Evolutionary conservation across 352 stramenopile genomes (phyloP), one percentile per base, ranked within the genome.

Genomic region (Phytopythium ostracodes): DNA sequence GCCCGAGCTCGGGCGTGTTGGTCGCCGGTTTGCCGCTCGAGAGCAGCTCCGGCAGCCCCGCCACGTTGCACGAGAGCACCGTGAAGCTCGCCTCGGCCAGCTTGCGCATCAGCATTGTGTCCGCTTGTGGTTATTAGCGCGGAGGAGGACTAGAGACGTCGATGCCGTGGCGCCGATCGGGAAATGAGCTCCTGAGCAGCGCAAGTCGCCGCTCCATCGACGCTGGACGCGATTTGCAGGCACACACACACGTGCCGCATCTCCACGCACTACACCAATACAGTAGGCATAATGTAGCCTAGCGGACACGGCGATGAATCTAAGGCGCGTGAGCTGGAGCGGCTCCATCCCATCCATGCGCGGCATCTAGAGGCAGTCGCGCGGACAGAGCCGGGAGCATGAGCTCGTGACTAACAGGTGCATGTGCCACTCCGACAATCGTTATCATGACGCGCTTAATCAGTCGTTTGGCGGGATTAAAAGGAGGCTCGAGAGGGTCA

Each of bases 1-100:
- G 76, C 18, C 68, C 75, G 35, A 84, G 76, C 63, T 84, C 73
- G 29, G 74, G 64, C 47, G 73, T 78, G 62, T 84, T 81, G 20
- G 58, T 53, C 15, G 66, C 61, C 33, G 76, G 73, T 50, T 81
- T 62, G 55, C 76, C 74, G 44, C 76, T 84, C 55, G 73, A 84
- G 29, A 84, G 60, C 46, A 84, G 43, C 47, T 63, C 73, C 6
- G 76, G 76, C 0, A 84, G 63, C 0, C 76, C 71, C 5, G 76
- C 76, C 38, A 84, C 73, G 53, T 84, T 81, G 71, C 67, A 71
- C 51, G 71, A 66, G 63, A 81, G 68, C 24, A 58, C 0, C 52
- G 52, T 58, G 52, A 58, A 58, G 52, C 18, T 46, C 20, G 52
- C 29, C n/a, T 58, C 52, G 33, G 52, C 52, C 31, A 58, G 33